phyloP scores from a whole-genome alignment of 1,284 basidiomycete genomes.

The Austropuccinia psidii region DNA sequence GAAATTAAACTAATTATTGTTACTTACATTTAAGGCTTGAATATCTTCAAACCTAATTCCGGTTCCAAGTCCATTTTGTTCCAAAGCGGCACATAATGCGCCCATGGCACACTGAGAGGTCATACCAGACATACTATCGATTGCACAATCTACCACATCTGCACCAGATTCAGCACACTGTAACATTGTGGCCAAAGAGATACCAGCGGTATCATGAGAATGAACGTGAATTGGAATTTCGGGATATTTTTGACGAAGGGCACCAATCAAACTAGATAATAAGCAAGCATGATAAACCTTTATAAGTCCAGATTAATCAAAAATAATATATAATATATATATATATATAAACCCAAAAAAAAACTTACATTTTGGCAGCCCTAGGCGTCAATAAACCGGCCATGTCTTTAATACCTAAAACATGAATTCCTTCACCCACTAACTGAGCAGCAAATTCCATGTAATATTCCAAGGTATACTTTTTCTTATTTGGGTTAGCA shows the following conservation, averaged over 20 bases:
- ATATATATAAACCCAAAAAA: not conserved
- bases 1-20: not conserved
- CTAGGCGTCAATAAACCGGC: constrained; percentile 94
- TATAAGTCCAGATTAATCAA: constrained; percentile 9
- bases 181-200: constrained; percentile 92
- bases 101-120: constrained; percentile 99
- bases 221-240: constrained; percentile 99
- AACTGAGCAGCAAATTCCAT: constrained; percentile 90
- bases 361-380: constrained; percentile 70
- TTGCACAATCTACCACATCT: constrained; percentile 95
- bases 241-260: constrained; percentile 90
- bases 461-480: constrained; percentile 98
- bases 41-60: constrained; percentile 97
- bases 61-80: constrained; percentile 89
- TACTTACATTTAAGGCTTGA: constrained; percentile 71
- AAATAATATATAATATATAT: constrained; percentile 3
- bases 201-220: constrained; percentile 99
- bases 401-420: constrained; percentile 99
- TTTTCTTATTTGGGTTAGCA: constrained; percentile 86
- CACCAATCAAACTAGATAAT: constrained; percentile 67
- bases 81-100: constrained; percentile 83
- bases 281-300: constrained; percentile 22
- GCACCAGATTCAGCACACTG: constrained; percentile 92
- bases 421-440: constrained; percentile 90
- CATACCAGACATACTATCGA: constrained; percentile 97